phyloP scores from a whole-genome alignment of 208 protist genomes.

The Crithidia brevicula region DNA sequence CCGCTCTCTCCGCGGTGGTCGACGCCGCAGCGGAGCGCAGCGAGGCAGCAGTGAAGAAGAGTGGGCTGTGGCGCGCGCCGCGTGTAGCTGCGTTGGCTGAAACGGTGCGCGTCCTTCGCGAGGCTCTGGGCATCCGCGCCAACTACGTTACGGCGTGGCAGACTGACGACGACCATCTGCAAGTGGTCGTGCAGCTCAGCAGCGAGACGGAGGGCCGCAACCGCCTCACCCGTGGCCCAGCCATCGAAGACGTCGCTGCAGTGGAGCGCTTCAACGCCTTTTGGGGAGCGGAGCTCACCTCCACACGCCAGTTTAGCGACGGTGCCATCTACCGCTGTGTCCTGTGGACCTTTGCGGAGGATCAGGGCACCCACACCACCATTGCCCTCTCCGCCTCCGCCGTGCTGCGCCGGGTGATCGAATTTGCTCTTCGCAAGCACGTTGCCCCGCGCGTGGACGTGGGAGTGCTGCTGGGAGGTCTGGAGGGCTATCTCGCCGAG shows the following conservation, averaged over 20 bases:
- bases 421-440: constrained; percentile 70
- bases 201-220: constrained; percentile 70
- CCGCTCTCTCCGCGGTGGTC: background rate
- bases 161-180: constrained; percentile 37
- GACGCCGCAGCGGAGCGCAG: constrained; percentile 16
- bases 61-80: constrained; percentile 17
- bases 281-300: constrained; percentile 72
- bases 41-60: constrained; percentile 20
- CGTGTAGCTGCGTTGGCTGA: constrained; percentile 25
- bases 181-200: constrained; percentile 62
- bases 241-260: constrained; percentile 69
- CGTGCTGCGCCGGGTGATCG: constrained; percentile 62
- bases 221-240: constrained; percentile 76
- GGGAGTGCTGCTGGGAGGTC: constrained; percentile 55
- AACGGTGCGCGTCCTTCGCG: constrained; percentile 37
- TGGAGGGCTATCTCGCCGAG: constrained; percentile 71
- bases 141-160: constrained; percentile 58
- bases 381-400: constrained; percentile 53
- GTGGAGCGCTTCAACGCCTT: constrained; percentile 82
- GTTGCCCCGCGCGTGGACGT: constrained; percentile 37
- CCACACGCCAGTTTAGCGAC: constrained; percentile 87
- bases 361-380: constrained; percentile 55
- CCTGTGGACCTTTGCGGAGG: constrained; percentile 70
- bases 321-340: constrained; percentile 88
- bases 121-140: constrained; percentile 60